Conservation (phyloP, 2,329 filamentous ascomycete genomes). For the Fusarium caatingaense region DNA sequence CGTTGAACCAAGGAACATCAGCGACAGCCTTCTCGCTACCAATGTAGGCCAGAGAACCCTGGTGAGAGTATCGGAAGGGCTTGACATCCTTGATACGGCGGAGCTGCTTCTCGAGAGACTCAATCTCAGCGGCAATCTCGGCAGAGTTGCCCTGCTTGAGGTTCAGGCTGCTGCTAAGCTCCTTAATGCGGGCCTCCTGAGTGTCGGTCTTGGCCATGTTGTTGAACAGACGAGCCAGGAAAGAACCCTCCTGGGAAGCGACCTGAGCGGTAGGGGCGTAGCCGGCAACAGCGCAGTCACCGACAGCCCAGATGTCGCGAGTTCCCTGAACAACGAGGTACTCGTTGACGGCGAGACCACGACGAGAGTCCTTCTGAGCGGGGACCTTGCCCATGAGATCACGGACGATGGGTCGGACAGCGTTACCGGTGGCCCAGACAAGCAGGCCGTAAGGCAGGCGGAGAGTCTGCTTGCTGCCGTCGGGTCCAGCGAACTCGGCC, state of each 20-base stretch:
- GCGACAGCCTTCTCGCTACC: slow-evolving; percentile 97
- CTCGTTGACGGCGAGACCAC: slow-evolving; percentile 96
- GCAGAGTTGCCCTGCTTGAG: slow-evolving; percentile 73
- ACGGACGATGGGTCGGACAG: slow-evolving; percentile 86
- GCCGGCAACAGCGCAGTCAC: slow-evolving; percentile 96
- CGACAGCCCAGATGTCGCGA: slow-evolving; percentile 97
- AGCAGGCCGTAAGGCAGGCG: slow-evolving; percentile 93
- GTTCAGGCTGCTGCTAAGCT: slow-evolving; percentile 73
- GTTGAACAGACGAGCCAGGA: slow-evolving; percentile 96
- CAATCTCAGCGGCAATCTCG: slow-evolving; percentile 78
- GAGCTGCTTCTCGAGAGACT: slow-evolving; percentile 85
- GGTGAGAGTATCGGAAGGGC: slow-evolving; percentile 98
- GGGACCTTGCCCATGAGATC: slow-evolving; percentile 94
- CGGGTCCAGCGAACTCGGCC: slow-evolving; percentile 83
- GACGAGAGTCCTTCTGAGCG: slow-evolving; percentile 93
- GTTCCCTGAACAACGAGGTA: slow-evolving; percentile 98
- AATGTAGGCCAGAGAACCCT: slow-evolving; percentile 97
- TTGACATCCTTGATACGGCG: slow-evolving; percentile 93
- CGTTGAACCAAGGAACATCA: slow-evolving; percentile 96
- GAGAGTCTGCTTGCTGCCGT: slow-evolving; percentile 85
- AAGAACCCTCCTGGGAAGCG: slow-evolving; percentile 92
- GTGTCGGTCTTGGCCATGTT: slow-evolving; percentile 96
- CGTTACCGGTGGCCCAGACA: slow-evolving; percentile 98
- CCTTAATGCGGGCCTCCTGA: slow-evolving; percentile 79
- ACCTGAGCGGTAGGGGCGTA: slow-evolving; percentile 98